These are phyloP conservation scores for Pelargonium myrrhifolium DNA, from an alignment of 441 rosid species.

Conservation along the genomic window DNA sequence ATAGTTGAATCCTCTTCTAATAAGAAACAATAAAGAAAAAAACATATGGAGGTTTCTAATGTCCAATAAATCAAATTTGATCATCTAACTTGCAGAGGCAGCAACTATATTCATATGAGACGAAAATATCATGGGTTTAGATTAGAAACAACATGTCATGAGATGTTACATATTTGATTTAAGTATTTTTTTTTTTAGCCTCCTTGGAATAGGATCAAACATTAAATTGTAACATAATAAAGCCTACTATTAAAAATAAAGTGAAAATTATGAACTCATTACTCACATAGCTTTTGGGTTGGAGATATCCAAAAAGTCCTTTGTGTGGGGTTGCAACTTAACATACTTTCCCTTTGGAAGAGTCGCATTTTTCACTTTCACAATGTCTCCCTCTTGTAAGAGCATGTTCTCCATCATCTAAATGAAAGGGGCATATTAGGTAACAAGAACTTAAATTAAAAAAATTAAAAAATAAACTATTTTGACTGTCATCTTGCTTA, in stretches of 20 bases:
- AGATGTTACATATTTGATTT: too few species aligned
- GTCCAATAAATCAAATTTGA: too few species aligned
- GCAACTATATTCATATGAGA: too few species aligned
- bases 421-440: conserved; percentile 1
- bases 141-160: too few species aligned
- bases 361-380: conserved; percentile 31
- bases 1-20: too few species aligned
- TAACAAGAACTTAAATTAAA: background rate
- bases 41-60: too few species aligned
- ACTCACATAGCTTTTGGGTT: conserved; percentile 57
- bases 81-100: too few species aligned
- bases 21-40: too few species aligned
- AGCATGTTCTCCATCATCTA: conserved; percentile 56
- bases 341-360: conserved; percentile 43
- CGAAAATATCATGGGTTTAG: too few species aligned
- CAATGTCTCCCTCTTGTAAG: conserved; percentile 43
- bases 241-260: background rate
- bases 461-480: background rate
- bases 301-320: conserved; percentile 41
- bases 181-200: too few species aligned
- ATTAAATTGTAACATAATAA: background rate
- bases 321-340: conserved; percentile 51
- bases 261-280: background rate
- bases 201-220: too few species aligned
- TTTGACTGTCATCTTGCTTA: too few species aligned